phyloP scores from a whole-genome alignment of 768 basidiomycete species.

The Agaricus sinodeliciosus region DNA sequence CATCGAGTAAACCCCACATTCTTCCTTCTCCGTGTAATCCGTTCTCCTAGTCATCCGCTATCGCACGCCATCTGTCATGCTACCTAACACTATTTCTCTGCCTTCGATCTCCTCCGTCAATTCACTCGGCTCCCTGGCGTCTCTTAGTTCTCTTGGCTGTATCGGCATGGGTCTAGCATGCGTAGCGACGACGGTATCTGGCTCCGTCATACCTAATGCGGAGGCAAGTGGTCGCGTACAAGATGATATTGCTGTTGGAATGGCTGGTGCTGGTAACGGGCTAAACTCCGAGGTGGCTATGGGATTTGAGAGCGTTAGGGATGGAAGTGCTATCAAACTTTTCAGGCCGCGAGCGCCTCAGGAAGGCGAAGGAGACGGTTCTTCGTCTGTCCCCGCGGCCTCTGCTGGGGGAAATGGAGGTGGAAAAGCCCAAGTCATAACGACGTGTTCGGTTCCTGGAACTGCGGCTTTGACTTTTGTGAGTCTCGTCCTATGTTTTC shows the following conservation, averaged over 20 bases:
- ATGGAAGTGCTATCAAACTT: too few species aligned
- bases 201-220: background rate
- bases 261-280: too few species aligned
- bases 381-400: background rate
- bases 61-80: background rate
- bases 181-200: background rate
- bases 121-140: conserved; percentile 4
- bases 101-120: background rate
- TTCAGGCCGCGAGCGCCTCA: background rate
- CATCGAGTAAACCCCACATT: background rate
- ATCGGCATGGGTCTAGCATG: conserved; percentile 3
- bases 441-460: conserved; percentile 25
- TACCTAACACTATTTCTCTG: conserved; percentile 1
- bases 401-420: background rate
- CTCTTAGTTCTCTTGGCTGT: background rate
- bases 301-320: background rate
- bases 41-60: background rate
- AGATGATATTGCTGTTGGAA: background rate
- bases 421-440: conserved; percentile 19
- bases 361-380: background rate
- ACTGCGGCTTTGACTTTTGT: conserved; percentile 30
- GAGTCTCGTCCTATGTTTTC: conserved; percentile 8
- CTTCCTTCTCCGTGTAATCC: background rate
- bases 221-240: background rate
- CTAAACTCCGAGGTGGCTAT: too few species aligned